Evolutionary conservation across 352 stramenopile genomes (phyloP).

Genomic region (Phytophthora melonis): DNA sequence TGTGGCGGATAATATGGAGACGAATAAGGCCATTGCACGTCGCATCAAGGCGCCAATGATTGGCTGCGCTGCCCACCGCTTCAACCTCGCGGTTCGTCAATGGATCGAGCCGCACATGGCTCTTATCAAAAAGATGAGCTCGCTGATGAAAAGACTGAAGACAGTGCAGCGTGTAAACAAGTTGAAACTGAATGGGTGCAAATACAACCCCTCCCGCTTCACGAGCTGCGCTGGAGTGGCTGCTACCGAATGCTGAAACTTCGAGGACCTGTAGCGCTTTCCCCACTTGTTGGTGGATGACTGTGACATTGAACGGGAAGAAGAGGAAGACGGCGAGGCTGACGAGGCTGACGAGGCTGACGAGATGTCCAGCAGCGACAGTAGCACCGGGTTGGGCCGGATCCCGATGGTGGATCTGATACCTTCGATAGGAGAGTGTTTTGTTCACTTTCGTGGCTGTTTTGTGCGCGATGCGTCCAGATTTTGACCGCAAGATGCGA

Average conservation of each 20-base stretch:
- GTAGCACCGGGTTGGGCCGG: not conserved
- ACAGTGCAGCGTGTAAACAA: not conserved
- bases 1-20: slow-evolving; percentile 17
- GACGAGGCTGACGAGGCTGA: not conserved
- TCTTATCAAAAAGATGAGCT: slow-evolving; percentile 3
- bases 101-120: not conserved
- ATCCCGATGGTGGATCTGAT: slow-evolving; percentile 11
- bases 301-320: slow-evolving; percentile 1
- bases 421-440: slow-evolving; percentile 4
- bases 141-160: not conserved
- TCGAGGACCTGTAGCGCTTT: slow-evolving; percentile 8
- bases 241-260: slow-evolving; percentile 15
- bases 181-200: not conserved
- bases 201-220: slow-evolving; percentile 2
- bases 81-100: slow-evolving; percentile 12
- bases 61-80: slow-evolving; percentile 12
- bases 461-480: too few species aligned
- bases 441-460: too few species aligned
- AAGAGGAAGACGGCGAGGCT: not conserved
- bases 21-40: slow-evolving; percentile 12
- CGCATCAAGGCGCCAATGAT: slow-evolving; percentile 1
- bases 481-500: too few species aligned
- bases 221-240: slow-evolving; percentile 9
- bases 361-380: not conserved
- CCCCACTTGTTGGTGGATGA: slow-evolving; percentile 13